phyloP scores from a whole-genome alignment of 148 eudicot genomes.

The Polygonum aviculare region DNA sequence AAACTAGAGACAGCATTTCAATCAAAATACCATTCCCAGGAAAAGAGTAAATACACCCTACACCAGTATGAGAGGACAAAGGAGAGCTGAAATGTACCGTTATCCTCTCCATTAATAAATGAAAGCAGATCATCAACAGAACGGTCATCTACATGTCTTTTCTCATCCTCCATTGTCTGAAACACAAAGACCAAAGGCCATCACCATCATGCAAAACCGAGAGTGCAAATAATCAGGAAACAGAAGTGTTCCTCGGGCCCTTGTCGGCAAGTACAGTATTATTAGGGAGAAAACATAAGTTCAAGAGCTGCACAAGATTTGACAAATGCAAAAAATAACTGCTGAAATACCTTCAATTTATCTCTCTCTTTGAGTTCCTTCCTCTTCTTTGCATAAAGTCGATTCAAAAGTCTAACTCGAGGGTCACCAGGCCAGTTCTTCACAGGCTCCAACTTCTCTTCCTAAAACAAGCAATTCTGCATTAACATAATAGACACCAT shows the following conservation, averaged over 20 bases:
- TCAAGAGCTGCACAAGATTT: background rate
- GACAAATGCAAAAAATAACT: background rate
- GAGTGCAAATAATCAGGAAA: background rate
- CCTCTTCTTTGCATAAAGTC: conserved; percentile 81
- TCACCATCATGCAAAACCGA: conserved; percentile 3
- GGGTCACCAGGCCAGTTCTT: conserved; percentile 77
- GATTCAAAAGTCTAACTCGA: conserved; percentile 74
- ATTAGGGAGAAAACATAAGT: background rate
- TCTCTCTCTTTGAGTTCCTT: conserved; percentile 70
- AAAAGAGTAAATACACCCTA: background rate
- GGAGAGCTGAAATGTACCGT: conserved; percentile 32
- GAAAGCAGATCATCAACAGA: conserved; percentile 84
- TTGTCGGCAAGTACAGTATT: background rate
- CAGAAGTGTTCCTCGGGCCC: background rate
- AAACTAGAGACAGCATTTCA: background rate
- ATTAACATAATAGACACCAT: conserved; percentile 26
- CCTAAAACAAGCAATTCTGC: conserved; percentile 53
- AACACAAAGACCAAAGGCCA: conserved; percentile 14
- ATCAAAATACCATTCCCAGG: background rate
- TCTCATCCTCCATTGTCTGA: conserved; percentile 61
- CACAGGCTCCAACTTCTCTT: conserved; percentile 92
- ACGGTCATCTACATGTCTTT: conserved; percentile 64
- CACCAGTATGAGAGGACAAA: background rate
- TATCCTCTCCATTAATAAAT: conserved; percentile 73
- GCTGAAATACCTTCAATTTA: conserved; percentile 47